Base-by-base conservation (phyloP, 2,329 filamentous ascomycete species). In the Aspergillus ibericus region DNA sequence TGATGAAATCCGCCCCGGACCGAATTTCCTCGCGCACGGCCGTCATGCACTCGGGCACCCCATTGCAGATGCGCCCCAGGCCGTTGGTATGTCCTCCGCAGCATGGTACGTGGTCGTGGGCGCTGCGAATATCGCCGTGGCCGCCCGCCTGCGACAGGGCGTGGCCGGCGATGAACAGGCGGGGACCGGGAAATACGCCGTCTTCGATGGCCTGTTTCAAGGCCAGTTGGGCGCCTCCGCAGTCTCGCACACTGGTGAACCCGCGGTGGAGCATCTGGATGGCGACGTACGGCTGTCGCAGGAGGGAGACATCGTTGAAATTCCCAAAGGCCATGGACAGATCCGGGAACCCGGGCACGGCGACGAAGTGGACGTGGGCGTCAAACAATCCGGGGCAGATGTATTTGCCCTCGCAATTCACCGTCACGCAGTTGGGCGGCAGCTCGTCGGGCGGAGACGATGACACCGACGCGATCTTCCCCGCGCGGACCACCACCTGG, bases 231-330 rank as follows among this genome's bases (percentile, higher is more conserved):
- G 84, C 84, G 4, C 85, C 85, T 0, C 84, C 85, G 34, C 81
- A 84, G 66, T 88, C 85, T 3, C 85, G 78, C 2, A 84, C 77
- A 1, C 77, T 82, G 1, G 85, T 87, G 71, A 86, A 87, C 1
- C 85, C 85, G 16, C 84, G 78, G 40, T 72, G 69, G 0, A 87
- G 77, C 72, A 85, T 86, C 57, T 83, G 76, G 5, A 64, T 59
- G 7, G 66, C 59, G 16, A 68, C 58, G 47, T 61, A 59, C 12
- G 63, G 60, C 36, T 66, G 63, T 0, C 67, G 64, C 8, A 68
- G 58, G 3, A 69, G 63, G 25, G 63, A 61, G 0, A 66, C 61
- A 22, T 66, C 60, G 20, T 68, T 63, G 9, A 64, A 61, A 32
- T 66, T 68, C 1, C 61, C 62, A 20, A 67, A 67, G 2, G 63